Base-by-base conservation (phyloP, 75 land plant genomes). In the Picea sitchensis region DNA sequence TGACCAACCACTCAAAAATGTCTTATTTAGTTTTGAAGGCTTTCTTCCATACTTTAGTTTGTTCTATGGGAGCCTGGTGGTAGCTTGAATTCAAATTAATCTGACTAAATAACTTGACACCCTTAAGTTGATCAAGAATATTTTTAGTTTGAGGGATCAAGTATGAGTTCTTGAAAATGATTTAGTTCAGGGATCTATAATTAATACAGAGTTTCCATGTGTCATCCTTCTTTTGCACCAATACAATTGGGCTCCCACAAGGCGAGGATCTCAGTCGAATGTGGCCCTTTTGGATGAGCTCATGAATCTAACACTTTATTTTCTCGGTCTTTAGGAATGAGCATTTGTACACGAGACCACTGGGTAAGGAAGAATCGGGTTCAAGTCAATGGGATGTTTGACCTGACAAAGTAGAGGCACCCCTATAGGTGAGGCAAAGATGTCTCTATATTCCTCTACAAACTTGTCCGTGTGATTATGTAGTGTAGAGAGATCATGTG, bases 1-100 rank as follows among this genome's bases (percentile, higher is more conserved):
- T 80, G 21, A 80, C 77, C 31, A 54, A 38, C 73, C 44, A 80
- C 54, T 80, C 77, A 72, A 72, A 80, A 8, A 72, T 20, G 17
- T 59, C 77, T 34, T 74, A 21, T 12, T 77, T 36, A 8, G 81
- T 5, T 3, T 54, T 72, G 58, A 72, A 71, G 9, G 20, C 4
- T 23, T 30, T 0, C 34, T 73, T 73, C 32, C 47, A 32, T 36
- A 44, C 79, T 73, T 80, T 59, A 2, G 14, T 7, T 5, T 14
- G 58, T 47, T 71, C 36, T n/a, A 73, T 23, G 6, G 20, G 13
- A 56, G 74, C 74, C 7, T 80, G 61, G 51, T 72, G 51, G 57
- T 74, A 80, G 3, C 79, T 14, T 31, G 34, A 54, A 4, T 65
- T 62, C 9, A 78, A 14, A 64, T 44, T 38, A 32, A 78, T 61